Percentiles rank a stretch among this genome's conserved stretches.
These are phyloP conservation scores for Saccharomycopsis fibuligera DNA, from an alignment of 805 yeast species.

Conservation along the genomic window DNA sequence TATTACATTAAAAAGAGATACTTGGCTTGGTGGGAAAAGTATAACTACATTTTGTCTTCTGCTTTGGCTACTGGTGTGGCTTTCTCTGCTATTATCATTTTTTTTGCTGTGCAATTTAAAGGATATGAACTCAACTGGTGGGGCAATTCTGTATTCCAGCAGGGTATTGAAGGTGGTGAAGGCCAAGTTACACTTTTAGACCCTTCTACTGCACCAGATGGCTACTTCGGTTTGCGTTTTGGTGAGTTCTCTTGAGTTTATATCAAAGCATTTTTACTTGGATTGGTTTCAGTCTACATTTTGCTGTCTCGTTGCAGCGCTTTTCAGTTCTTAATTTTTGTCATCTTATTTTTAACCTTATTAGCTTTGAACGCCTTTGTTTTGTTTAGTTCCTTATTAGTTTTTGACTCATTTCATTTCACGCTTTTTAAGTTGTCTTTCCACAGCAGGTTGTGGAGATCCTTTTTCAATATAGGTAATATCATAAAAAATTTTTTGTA, in stretches of 20 bases:
- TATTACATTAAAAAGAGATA: constrained; percentile 42
- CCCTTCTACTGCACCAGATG: constrained; percentile 28
- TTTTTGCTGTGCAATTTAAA: constrained; percentile 44
- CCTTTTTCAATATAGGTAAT: too few relatives aligned
- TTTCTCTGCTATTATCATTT: constrained; percentile 45
- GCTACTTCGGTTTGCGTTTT: constrained; percentile 31
- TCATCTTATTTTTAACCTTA: too few relatives aligned
- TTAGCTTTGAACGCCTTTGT: too few relatives aligned
- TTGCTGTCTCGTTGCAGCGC: too few relatives aligned
- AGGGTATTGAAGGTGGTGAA: constrained; percentile 34
- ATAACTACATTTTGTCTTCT: constrained; percentile 46
- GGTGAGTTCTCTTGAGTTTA: constrained; percentile 9
- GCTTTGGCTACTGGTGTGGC: constrained; percentile 61
- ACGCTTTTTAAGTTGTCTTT: background rate
- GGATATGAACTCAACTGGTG: constrained; percentile 48
- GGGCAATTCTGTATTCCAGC: constrained; percentile 45
- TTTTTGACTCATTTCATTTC: background rate
- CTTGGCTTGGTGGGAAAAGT: constrained; percentile 50
- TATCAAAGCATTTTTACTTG: too few relatives aligned
- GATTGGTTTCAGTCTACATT: too few relatives aligned
- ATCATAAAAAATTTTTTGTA: too few relatives aligned
- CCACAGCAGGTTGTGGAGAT: too few relatives aligned
- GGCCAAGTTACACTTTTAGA: constrained; percentile 25
- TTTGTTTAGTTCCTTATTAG: background rate
- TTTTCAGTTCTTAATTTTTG: too few relatives aligned